Evolutionary conservation across 352 stramenopile genomes (phyloP).

Genomic region (Poterioochromonas sp.): DNA sequence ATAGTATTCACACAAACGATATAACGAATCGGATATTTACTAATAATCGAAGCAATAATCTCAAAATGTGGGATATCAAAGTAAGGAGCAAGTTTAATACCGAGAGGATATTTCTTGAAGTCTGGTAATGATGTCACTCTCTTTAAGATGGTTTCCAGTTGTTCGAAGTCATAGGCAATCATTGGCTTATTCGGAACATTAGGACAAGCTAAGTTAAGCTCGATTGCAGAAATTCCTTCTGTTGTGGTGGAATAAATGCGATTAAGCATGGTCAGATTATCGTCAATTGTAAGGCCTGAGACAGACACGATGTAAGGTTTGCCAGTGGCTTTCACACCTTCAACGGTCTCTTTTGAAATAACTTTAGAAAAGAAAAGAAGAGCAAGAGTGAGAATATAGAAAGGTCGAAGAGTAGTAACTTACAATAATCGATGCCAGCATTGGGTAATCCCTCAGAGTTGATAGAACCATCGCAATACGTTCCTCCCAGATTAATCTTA

Average conservation of each 20-base stretch:
- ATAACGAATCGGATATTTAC: slow-evolving; percentile 55
- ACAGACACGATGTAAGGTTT: slow-evolving; percentile 66
- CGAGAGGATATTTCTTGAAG: slow-evolving; percentile 43
- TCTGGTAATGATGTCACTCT: background rate
- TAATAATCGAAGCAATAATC: slow-evolving; percentile 54
- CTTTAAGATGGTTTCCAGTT: slow-evolving; percentile 56
- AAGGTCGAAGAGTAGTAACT: slow-evolving; percentile 36
- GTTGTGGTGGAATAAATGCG: background rate
- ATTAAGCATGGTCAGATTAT: slow-evolving; percentile 61
- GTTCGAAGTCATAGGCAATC: slow-evolving; percentile 65
- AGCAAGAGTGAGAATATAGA: background rate
- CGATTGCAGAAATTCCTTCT: slow-evolving; percentile 47
- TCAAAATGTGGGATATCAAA: slow-evolving; percentile 60
- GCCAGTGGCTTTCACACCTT: slow-evolving; percentile 22
- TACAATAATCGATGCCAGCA: slow-evolving; percentile 65
- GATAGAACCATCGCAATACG: slow-evolving; percentile 50
- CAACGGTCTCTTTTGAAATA: slow-evolving; percentile 52
- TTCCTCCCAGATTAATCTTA: slow-evolving; percentile 48
- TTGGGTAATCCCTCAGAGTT: slow-evolving; percentile 67
- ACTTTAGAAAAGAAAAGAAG: background rate
- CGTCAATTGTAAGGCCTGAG: slow-evolving; percentile 53
- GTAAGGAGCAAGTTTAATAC: slow-evolving; percentile 63
- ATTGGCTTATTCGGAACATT: slow-evolving; percentile 66
- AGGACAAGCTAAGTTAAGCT: slow-evolving; percentile 64
- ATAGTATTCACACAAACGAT: slow-evolving; percentile 62